Base-by-base conservation (phyloP, 345 rosid species). In the Arabis alpina region DNA sequence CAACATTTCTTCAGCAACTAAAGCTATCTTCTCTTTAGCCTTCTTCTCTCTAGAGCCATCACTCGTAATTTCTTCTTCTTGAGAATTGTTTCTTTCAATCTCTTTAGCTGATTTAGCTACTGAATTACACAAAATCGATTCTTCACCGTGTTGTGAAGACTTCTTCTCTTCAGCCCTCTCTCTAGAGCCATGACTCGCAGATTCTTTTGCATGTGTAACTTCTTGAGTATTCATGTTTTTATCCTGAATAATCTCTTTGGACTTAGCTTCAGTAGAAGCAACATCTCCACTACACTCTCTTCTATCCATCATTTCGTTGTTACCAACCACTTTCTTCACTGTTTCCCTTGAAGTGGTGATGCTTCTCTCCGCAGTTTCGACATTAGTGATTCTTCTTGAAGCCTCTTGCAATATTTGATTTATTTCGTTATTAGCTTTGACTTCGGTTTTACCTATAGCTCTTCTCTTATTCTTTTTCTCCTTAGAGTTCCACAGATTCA, bases 401-500 rank as follows among this genome's bases (percentile, higher is more conserved):
- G 74, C 75, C 55, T 75, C 66, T 61, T 68, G 34, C 63, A 74
- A 61, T 43, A 74, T 7, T 51, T 60, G 19, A 24, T 60, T 60
- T 15, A 28, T 60, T 36, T 60, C 63, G 1, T 12, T 44, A 53
- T 12, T 53, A 15, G 27, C 44, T 67, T 42, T 44, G 3, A 55
- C 61, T 57, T 41, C 58, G 2, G 40, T 53, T 45, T 47, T 61
- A n/a, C 59, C 78, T 28, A 44, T 54, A 68, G 2, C 34, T 16
- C 28, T 68, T 56, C 44, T 69, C 54, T 42, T 55, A 30, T 56
- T 30, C 61, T 23, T 76, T 49, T 63, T 69, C 61, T 69, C 74
- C 55, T 69, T 63, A 12, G 71, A 55, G 66, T 70, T 76, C 79
- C 79, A 76, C 49, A 76, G 4, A 32, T 63, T 76, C 79, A 76